These are phyloP conservation scores for Pleomassaria siparia DNA, from an alignment of 2,329 filamentous ascomycete species.

Conservation along the genomic window DNA sequence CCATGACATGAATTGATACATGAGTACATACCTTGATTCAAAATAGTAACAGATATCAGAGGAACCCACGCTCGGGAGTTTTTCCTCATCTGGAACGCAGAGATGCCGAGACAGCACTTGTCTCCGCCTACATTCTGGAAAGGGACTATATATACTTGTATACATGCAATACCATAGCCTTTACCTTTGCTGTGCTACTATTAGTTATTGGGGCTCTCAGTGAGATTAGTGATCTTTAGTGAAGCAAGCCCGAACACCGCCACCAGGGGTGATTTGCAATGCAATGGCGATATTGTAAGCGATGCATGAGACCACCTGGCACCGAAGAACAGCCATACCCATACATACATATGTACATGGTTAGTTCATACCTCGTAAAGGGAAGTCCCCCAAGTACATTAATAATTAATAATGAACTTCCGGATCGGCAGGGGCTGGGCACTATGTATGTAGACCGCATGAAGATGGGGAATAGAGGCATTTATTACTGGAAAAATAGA, in stretches of 20 bases:
- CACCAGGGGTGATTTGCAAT: slow-evolving; percentile 3
- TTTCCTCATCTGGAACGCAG: not conserved
- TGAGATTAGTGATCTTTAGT: slow-evolving; percentile 1
- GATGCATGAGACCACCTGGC: slow-evolving; percentile 30
- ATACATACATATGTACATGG: no score
- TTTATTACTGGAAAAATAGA: slow-evolving; percentile 3
- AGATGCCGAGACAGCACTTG: not conserved
- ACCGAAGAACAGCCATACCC: slow-evolving; percentile 12
- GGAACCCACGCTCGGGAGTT: no score
- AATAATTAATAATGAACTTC: slow-evolving; percentile 24
- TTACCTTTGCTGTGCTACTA: not conserved
- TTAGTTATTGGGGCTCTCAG: not conserved
- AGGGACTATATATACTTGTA: not conserved
- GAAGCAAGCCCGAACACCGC: not conserved
- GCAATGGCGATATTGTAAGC: slow-evolving; percentile 4
- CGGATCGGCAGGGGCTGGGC: slow-evolving; percentile 13
- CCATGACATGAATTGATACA: no score
- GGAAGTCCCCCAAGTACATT: slow-evolving; percentile 21
- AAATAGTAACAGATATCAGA: not conserved
- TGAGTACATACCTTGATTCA: no score
- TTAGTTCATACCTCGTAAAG: slow-evolving; percentile 9
- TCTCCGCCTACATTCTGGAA: not conserved
- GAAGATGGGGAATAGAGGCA: slow-evolving; percentile 2
- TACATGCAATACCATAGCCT: not conserved
- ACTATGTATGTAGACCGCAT: slow-evolving; percentile 14